Evolutionary conservation across 257 asterid species (phyloP), one percentile per base, ranked within the genome.

Genomic region (Osmanthus fragrans): DNA sequence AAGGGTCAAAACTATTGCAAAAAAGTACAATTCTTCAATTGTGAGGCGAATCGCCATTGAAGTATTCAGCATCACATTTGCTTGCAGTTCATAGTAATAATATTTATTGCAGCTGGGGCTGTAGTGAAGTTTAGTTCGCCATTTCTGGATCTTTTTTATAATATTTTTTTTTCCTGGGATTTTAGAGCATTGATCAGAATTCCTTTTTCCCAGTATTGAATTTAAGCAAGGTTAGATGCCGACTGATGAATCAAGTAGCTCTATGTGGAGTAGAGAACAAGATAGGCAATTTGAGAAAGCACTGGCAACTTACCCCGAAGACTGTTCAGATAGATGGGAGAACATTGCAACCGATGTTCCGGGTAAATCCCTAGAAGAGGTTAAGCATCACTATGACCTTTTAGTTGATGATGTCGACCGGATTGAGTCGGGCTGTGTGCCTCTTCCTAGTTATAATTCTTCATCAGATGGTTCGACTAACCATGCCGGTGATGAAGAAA

Each of bases 201-300:
- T 65, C 71, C 63, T 27, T 78, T 64, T 73, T 76, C 40, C 47
- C 42, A 58, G 34, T 79, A 65, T 73, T 70, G 74, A 76, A 81
- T 40, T 72, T 29, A 79, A 80, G 75, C 80, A 71, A 81, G 77
- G 42, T 66, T 80, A 88, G 92, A 92, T 94, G 98, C 86, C 86
- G 80, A 85, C 79, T 8, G 88, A 85, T 65, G 92, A 90, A 84
- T 84, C 91, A n/a, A 85, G 89, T 82, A 83, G 85, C 82, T 87
- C 93, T 39, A 72, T 72, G 33, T 93, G 98, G 99, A 90, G 87
- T 79, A 91, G 94, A 85, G 97, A 93, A 82, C 89, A 92, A 80
- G 98, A 95, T 77, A 86, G 79, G 80, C 86, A 81, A 60, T 93
- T 95, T 69, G 96, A 95, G 80, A 90, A 87, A 73, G 99, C 97